Evolutionary conservation across 805 yeast species (phyloP).

Genomic region (Phaffomyces opuntiae): DNA sequence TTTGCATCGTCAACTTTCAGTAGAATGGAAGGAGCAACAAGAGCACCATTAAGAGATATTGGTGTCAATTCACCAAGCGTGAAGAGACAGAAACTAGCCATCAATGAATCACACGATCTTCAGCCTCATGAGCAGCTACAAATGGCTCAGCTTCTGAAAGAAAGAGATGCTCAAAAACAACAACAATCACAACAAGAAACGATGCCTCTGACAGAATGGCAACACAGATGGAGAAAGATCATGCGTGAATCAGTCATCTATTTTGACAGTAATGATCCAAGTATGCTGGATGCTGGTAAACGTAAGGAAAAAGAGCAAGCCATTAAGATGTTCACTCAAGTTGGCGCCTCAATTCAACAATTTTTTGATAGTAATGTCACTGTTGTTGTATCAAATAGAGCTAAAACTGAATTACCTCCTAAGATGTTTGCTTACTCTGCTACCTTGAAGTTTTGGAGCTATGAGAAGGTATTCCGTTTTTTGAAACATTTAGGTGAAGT

Average conservation of each 20-base stretch:
- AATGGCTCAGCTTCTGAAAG: background rate
- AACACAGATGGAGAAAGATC: constrained; percentile 50
- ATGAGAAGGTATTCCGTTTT: constrained; percentile 78
- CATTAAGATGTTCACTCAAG: constrained; percentile 20
- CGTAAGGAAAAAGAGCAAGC: constrained; percentile 29
- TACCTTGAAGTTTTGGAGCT: constrained; percentile 70
- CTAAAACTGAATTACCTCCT: constrained; percentile 35
- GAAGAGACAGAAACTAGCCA: constrained; percentile 19
- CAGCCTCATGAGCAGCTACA: background rate
- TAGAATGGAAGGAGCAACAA: constrained; percentile 13
- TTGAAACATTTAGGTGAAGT: constrained; percentile 52
- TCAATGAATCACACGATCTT: background rate
- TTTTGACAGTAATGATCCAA: constrained; percentile 40
- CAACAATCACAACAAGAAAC: constrained; percentile 4
- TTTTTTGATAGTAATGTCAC: constrained; percentile 57
- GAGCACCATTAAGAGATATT: constrained; percentile 20
- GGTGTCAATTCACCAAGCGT: constrained; percentile 23
- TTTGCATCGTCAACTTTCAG: background rate
- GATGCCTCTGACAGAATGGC: constrained; percentile 43
- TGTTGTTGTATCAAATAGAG: constrained; percentile 70
- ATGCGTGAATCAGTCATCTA: constrained; percentile 51
- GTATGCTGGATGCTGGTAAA: constrained; percentile 18
- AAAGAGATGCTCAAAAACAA: constrained; percentile 1
- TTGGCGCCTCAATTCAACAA: constrained; percentile 51
- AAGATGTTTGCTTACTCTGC: constrained; percentile 42